Conservation (phyloP, 768 basidiomycete genomes). For the Podaxis pistillaris region DNA sequence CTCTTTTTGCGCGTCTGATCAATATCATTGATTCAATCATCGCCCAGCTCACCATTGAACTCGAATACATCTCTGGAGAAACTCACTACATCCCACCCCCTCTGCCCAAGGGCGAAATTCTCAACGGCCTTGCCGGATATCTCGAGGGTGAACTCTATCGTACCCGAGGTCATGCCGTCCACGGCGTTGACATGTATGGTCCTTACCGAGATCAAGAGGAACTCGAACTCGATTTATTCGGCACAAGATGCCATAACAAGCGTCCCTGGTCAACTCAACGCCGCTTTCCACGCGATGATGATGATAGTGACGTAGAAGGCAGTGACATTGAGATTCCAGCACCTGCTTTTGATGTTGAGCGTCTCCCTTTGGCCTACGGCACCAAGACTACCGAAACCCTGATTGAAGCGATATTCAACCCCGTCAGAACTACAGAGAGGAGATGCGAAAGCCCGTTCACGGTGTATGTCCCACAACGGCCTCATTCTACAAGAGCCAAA, state of each 20-base stretch:
- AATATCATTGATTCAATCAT: not conserved
- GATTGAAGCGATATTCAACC: conserved; percentile 82
- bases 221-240: conserved; percentile 35
- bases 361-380: conserved; percentile 53
- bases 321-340: not conserved
- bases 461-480: conserved; percentile 28
- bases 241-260: conserved; percentile 11
- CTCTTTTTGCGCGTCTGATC: too few species aligned
- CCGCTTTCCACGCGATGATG: not conserved
- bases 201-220: conserved; percentile 37
- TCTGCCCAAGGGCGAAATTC: conserved; percentile 69
- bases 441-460: conserved; percentile 42
- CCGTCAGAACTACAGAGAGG: conserved; percentile 45
- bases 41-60: conserved; percentile 54
- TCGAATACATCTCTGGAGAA: conserved; percentile 53
- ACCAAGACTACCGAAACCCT: conserved; percentile 67
- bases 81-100: conserved; percentile 60
- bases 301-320: not conserved
- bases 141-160: conserved; percentile 50
- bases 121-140: conserved; percentile 63
- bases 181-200: conserved; percentile 24
- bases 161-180: conserved; percentile 34
- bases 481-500: not conserved
- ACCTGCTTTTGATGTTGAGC: conserved; percentile 34
- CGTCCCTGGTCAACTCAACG: not conserved